phyloP scores from a whole-genome alignment of 768 basidiomycete species.

The Auriscalpium orientale region DNA sequence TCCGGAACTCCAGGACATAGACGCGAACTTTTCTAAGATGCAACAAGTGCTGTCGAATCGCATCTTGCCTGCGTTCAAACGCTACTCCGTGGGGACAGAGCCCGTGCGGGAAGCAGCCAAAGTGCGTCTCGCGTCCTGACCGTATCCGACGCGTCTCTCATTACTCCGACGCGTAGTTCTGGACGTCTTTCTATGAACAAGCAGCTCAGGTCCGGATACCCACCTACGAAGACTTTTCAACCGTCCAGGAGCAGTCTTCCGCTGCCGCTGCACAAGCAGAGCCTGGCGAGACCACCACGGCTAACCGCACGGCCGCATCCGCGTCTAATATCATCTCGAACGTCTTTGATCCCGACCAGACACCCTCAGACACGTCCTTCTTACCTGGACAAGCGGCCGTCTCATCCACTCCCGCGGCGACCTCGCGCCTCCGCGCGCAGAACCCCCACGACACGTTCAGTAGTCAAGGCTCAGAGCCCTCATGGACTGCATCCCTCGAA shows the following conservation, averaged over 20 bases:
- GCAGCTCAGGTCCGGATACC: constrained; percentile 85
- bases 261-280: neutral
- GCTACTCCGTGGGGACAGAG: constrained; percentile 80
- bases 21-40: constrained; percentile 87
- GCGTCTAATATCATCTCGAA: neutral
- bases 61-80: constrained; percentile 82
- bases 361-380: constrained; percentile 65
- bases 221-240: constrained; percentile 55
- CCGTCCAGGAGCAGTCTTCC: constrained; percentile 18
- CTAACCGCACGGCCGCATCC: constrained; percentile 12
- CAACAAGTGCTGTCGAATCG: constrained; percentile 76
- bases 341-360: constrained; percentile 35
- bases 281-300: neutral
- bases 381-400: constrained; percentile 63
- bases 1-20: constrained; percentile 56
- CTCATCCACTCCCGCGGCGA: constrained; percentile 72
- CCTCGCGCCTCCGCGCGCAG: constrained; percentile 23
- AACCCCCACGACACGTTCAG: constrained; percentile 29
- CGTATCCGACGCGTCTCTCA: neutral
- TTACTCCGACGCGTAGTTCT: constrained; percentile 52
- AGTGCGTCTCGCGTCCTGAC: constrained; percentile 35
- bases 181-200: constrained; percentile 93
- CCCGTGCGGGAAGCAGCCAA: constrained; percentile 87
- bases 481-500: constrained; percentile 71
- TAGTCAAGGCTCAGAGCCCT: constrained; percentile 34